These are phyloP conservation scores for Exutisphaerella laricina DNA, from an alignment of 2,329 filamentous ascomycete genomes.

Conservation along the genomic window DNA sequence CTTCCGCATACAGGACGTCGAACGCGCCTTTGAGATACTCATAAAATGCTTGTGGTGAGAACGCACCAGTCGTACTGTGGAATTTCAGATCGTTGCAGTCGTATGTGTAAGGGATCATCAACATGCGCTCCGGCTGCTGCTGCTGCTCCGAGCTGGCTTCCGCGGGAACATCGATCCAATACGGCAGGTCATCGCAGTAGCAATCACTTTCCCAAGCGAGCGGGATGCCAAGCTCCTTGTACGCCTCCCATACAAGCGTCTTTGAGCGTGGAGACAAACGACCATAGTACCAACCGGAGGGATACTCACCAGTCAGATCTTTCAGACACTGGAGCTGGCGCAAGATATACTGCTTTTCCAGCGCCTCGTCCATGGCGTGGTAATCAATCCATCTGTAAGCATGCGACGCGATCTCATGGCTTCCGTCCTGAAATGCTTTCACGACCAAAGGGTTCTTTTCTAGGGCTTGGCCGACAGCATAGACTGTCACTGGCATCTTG, in stretches of 20 bases:
- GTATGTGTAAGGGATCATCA: conserved; percentile 44
- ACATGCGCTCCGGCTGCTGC: conserved; percentile 43
- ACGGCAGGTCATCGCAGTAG: conserved; percentile 52
- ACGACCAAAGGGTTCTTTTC: conserved; percentile 47
- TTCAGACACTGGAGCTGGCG: conserved; percentile 41
- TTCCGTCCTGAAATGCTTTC: conserved; percentile 44
- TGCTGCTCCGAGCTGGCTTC: conserved; percentile 38
- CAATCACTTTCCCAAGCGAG: conserved; percentile 48
- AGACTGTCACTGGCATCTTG: conserved; percentile 48
- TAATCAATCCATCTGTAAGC: conserved; percentile 51
- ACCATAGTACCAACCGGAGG: conserved; percentile 48
- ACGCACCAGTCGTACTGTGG: conserved; percentile 39
- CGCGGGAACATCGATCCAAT: conserved; percentile 49
- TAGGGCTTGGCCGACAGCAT: conserved; percentile 47
- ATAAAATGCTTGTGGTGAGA: conserved; percentile 43
- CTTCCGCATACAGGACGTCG: conserved; percentile 51
- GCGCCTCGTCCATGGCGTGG: conserved; percentile 42
- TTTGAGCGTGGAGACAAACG: conserved; percentile 41
- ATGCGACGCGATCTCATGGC: conserved; percentile 48
- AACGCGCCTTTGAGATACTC: conserved; percentile 49
- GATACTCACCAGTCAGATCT: conserved; percentile 41
- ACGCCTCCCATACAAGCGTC: conserved; percentile 45
- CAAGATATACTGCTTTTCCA: conserved; percentile 46
- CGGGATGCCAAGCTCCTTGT: conserved; percentile 47
- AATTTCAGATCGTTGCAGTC: conserved; percentile 53